These are phyloP conservation scores for Diaporthe sp. DNA, from an alignment of 2,329 filamentous ascomycete species.

Conservation along the genomic window DNA sequence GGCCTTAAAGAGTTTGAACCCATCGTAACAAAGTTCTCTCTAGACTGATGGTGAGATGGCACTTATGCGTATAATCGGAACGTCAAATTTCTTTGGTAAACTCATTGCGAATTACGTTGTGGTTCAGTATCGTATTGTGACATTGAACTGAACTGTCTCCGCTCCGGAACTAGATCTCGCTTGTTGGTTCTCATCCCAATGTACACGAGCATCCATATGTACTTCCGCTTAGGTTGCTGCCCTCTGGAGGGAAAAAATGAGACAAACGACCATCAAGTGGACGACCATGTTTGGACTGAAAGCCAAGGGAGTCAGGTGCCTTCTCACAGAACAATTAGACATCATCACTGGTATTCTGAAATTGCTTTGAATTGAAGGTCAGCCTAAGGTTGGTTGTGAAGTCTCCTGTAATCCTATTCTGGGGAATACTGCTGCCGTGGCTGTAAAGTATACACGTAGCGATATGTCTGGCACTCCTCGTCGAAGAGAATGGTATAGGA, in stretches of 20 bases:
- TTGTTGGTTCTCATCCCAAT: background rate
- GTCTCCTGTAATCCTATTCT: background rate
- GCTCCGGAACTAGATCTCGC: background rate
- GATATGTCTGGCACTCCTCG: background rate
- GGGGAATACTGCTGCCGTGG: background rate
- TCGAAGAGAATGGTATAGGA: background rate
- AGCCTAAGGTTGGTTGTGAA: background rate
- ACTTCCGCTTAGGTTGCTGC: background rate
- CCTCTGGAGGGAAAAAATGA: background rate
- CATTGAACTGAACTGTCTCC: background rate
- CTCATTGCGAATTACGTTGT: too few species aligned
- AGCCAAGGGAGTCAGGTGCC: background rate
- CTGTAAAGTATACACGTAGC: background rate
- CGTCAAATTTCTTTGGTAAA: too few species aligned
- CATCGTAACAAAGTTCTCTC: background rate
- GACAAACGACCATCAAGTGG: background rate
- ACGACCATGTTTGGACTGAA: background rate
- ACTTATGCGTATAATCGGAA: slow-evolving; percentile 72
- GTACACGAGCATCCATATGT: background rate
- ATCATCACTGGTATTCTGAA: background rate
- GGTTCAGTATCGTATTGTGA: background rate
- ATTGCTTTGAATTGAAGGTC: background rate
- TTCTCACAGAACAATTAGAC: background rate
- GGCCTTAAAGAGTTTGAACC: background rate
- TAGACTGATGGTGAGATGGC: slow-evolving; percentile 72